These are phyloP conservation scores for Aspergillus puulaauensis DNA, from an alignment of 2,329 filamentous ascomycete species.

Conservation along the genomic window DNA sequence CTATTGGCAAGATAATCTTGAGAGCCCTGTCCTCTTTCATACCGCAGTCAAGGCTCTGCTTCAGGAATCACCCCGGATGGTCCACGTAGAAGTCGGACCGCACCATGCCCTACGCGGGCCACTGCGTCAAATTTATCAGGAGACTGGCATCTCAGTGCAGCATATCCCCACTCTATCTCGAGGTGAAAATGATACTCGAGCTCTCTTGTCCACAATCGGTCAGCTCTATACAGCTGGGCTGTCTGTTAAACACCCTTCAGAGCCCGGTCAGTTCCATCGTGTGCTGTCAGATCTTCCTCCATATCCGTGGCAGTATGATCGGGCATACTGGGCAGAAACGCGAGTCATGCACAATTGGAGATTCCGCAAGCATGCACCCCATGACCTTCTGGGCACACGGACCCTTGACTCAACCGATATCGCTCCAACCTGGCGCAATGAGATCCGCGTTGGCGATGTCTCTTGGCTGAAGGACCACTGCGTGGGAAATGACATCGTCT, in stretches of 20 bases:
- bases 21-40: neutral
- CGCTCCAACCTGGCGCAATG: conserved; percentile 44
- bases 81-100: conserved; percentile 37
- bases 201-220: neutral
- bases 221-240: neutral
- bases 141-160: neutral
- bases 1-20: neutral
- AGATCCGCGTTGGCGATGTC: conserved; percentile 14
- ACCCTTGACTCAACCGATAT: conserved; percentile 27
- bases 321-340: neutral
- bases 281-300: neutral
- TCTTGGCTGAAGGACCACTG: conserved; percentile 32
- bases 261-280: neutral
- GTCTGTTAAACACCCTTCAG: neutral
- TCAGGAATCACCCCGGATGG: neutral
- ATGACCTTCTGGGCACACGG: conserved; percentile 30
- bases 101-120: conserved; percentile 35
- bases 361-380: conserved; percentile 6
- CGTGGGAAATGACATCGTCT: conserved; percentile 40
- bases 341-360: neutral
- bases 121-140: conserved; percentile 20
- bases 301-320: neutral
- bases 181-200: no score
- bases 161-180: neutral
- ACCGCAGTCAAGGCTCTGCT: neutral